phyloP scores from a whole-genome alignment of 164 flowering plant species.

The Houttuynia cordata region DNA sequence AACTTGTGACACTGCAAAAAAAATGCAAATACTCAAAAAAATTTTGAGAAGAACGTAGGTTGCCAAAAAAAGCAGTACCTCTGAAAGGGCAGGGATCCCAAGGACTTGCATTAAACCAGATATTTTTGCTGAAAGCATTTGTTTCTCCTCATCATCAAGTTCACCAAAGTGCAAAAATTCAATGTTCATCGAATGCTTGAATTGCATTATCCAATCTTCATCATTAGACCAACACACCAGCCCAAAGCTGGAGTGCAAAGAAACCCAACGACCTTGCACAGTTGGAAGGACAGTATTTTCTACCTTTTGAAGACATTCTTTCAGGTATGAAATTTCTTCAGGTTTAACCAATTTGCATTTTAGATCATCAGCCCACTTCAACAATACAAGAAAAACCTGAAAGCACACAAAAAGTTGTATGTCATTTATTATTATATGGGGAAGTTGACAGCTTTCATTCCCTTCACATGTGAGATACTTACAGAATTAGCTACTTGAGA shows the following conservation, averaged over 20 bases:
- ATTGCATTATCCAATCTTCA: conserved; percentile 47
- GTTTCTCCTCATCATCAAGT: conserved; percentile 26
- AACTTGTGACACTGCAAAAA: neutral
- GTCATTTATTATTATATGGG: too few species aligned
- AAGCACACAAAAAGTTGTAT: neutral
- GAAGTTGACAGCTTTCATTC: neutral
- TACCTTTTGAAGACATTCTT: conserved; percentile 35
- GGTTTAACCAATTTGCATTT: conserved; percentile 38
- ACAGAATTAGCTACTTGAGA: conserved; percentile 57
- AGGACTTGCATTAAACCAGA: conserved; percentile 36
- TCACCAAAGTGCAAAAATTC: conserved; percentile 64
- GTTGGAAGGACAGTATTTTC: conserved; percentile 69
- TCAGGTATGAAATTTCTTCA: conserved; percentile 46
- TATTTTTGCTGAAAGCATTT: conserved; percentile 29
- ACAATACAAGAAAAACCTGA: conserved; percentile 63
- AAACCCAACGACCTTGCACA: conserved; percentile 74
- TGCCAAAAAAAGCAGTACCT: conserved; percentile 29
- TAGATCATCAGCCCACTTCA: conserved; percentile 59
- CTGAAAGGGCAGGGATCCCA: conserved; percentile 71
- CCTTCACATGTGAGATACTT: conserved; percentile 19
- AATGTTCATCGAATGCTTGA: conserved; percentile 38
- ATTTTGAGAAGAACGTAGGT: neutral
- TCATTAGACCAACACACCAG: conserved; percentile 88
- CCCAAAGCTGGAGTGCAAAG: conserved; percentile 69
- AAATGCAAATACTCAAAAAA: neutral